These are phyloP conservation scores for Phoenix roebelenii DNA, from an alignment of 176 grass and related monocot species.

Conservation along the genomic window DNA sequence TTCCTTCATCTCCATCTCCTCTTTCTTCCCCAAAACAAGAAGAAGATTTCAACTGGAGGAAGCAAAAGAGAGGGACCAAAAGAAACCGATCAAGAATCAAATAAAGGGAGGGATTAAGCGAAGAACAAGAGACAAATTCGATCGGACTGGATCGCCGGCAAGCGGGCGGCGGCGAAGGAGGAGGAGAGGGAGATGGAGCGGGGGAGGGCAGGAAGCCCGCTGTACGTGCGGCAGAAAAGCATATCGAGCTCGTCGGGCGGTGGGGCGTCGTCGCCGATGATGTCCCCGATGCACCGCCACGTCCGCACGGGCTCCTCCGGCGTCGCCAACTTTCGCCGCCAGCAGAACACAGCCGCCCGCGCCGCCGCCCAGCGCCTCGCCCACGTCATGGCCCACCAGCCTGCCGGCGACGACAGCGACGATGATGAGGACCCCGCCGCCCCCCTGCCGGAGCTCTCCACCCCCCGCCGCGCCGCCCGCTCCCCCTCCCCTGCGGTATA, in stretches of 20 bases:
- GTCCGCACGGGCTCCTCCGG: conserved; percentile 26
- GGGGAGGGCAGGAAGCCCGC: conserved; percentile 15
- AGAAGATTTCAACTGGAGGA: too few species aligned
- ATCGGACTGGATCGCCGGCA: not conserved
- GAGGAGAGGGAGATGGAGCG: conserved; percentile 29
- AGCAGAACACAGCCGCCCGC: conserved; percentile 53
- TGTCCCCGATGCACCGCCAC: conserved; percentile 39
- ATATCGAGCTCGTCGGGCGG: conserved; percentile 18
- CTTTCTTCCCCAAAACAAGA: too few species aligned
- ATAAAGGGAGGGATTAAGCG: too few species aligned
- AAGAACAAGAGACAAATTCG: too few species aligned
- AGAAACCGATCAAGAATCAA: too few species aligned
- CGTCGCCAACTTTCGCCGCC: conserved; percentile 22
- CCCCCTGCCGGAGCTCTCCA: conserved; percentile 54
- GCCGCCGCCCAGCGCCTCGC: conserved; percentile 86
- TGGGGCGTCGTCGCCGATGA: conserved; percentile 24
- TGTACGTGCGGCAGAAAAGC: conserved; percentile 37
- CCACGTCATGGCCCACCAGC: conserved; percentile 60
- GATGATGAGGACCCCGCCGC: conserved; percentile 27
- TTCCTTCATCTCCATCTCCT: too few species aligned
- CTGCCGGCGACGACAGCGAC: conserved; percentile 19
- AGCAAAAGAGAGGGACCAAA: too few species aligned
- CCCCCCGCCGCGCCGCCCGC: conserved; percentile 38
- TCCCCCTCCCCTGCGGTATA: conserved; percentile 74
- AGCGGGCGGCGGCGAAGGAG: conserved; percentile 38